Evolutionary conservation across 2,329 filamentous ascomycete genomes (phyloP).

Genomic region (Pyricularia sp.): DNA sequence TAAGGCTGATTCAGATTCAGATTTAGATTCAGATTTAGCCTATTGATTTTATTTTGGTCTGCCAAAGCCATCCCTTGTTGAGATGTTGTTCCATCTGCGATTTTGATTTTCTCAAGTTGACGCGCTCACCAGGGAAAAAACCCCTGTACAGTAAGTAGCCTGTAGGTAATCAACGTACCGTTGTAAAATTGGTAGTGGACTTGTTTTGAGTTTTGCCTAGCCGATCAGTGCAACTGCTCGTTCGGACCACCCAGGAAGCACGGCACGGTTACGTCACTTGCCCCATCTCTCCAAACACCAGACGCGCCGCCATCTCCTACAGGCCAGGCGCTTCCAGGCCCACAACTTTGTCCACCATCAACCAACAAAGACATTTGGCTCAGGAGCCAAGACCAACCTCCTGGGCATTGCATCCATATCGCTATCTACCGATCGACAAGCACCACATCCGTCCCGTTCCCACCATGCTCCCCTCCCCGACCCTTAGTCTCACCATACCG

Average conservation of each 20-base stretch:
- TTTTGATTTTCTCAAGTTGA: not conserved
- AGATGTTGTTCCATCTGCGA: no score
- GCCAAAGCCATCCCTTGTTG: not conserved
- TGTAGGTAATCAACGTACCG: no score
- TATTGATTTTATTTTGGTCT: not conserved
- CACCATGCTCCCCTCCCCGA: conserved; percentile 45
- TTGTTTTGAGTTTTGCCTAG: not conserved
- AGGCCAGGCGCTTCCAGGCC: not conserved
- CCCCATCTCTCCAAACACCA: not conserved
- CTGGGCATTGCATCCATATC: not conserved
- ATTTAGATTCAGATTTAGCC: no score
- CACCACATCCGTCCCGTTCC: not conserved
- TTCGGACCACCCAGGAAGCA: not conserved
- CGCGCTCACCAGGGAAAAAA: not conserved
- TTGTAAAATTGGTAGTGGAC: no score
- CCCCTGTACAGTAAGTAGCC: no score
- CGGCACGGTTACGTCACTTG: not conserved
- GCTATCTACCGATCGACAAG: not conserved
- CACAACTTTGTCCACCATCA: not conserved
- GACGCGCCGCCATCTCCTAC: not conserved
- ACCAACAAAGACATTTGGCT: no score
- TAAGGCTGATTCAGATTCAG: not conserved
- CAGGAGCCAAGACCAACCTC: not conserved
- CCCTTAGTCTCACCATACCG: conserved; percentile 66
- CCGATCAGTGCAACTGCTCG: not conserved